Percentiles rank a stretch among this genome's conserved stretches.
phyloP scores from a whole-genome alignment of 2,329 filamentous ascomycete species.

The Orbilia blumenaviensis region DNA sequence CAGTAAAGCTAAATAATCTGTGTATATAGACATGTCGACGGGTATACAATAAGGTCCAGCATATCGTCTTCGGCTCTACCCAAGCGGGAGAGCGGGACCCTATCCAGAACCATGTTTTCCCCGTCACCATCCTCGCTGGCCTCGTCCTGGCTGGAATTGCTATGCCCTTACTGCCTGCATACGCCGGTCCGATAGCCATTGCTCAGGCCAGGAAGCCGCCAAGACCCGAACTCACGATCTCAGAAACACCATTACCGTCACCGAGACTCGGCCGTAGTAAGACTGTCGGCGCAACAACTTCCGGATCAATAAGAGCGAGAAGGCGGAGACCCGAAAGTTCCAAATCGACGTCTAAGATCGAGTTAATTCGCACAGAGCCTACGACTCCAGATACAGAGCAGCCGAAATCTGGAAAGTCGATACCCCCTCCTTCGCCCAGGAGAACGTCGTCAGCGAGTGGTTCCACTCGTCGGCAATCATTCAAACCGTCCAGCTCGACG shows the following conservation, averaged over 20 bases:
- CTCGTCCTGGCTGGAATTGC: constrained; percentile 80
- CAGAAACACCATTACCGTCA: constrained; percentile 67
- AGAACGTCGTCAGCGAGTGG: constrained; percentile 40
- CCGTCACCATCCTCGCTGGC: constrained; percentile 81
- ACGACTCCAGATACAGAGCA: constrained; percentile 37
- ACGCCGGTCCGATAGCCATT: constrained; percentile 81
- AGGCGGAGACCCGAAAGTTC: constrained; percentile 60
- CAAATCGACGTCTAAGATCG: constrained; percentile 45
- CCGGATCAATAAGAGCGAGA: constrained; percentile 61
- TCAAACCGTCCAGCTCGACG: constrained; percentile 18
- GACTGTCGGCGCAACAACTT: constrained; percentile 69
- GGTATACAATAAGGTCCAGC: constrained; percentile 87
- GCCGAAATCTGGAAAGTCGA: constrained; percentile 50
- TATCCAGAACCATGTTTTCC: constrained; percentile 75
- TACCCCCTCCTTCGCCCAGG: constrained; percentile 52
- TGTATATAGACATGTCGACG: constrained; percentile 75
- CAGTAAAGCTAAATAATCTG: not conserved
- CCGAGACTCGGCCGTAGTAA: constrained; percentile 74
- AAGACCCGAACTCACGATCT: constrained; percentile 69
- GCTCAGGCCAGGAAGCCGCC: constrained; percentile 81
- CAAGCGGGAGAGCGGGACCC: constrained; percentile 64
- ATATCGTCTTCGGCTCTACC: constrained; percentile 81
- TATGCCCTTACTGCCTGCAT: constrained; percentile 76
- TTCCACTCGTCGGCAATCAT: constrained; percentile 31
- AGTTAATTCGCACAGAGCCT: constrained; percentile 27